Evolutionary conservation across 176 grass and related monocot genomes (phyloP).

Genomic region (Metroxylon sagu): DNA sequence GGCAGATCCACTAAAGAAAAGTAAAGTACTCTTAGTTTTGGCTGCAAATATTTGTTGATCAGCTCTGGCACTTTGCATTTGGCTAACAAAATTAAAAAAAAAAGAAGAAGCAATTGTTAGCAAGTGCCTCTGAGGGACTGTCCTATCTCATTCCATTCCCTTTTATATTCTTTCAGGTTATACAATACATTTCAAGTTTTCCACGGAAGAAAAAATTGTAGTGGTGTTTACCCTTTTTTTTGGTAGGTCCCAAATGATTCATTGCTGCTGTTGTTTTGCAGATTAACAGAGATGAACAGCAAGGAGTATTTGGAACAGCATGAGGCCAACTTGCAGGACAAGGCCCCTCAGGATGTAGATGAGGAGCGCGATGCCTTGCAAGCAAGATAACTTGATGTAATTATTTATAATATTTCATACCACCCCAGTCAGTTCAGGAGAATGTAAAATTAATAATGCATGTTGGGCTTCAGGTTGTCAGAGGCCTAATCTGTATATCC

Average conservation of each 20-base stretch:
- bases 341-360: conserved; percentile 11
- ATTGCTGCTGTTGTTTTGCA: conserved; percentile 8
- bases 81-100: too few relatives aligned
- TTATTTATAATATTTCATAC: too few relatives aligned
- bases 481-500: too few relatives aligned
- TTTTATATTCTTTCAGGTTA: neutral
- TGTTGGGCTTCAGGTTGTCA: too few relatives aligned
- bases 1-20: too few relatives aligned
- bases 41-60: neutral
- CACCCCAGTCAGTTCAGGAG: too few relatives aligned
- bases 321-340: conserved; percentile 27
- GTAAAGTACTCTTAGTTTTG: too few relatives aligned
- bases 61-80: neutral
- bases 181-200: too few relatives aligned
- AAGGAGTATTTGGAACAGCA: conserved; percentile 83
- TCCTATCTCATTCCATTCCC: neutral
- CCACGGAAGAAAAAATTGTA: neutral
- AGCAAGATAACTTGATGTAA: conserved; percentile 3
- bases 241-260: neutral
- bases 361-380: conserved; percentile 21
- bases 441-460: too few relatives aligned
- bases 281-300: conserved; percentile 86
- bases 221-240: neutral
- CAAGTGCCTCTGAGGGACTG: neutral
- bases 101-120: too few relatives aligned